Conservation (phyloP, 176 grass and related monocot genomes). For the Aegilops bicornis region DNA sequence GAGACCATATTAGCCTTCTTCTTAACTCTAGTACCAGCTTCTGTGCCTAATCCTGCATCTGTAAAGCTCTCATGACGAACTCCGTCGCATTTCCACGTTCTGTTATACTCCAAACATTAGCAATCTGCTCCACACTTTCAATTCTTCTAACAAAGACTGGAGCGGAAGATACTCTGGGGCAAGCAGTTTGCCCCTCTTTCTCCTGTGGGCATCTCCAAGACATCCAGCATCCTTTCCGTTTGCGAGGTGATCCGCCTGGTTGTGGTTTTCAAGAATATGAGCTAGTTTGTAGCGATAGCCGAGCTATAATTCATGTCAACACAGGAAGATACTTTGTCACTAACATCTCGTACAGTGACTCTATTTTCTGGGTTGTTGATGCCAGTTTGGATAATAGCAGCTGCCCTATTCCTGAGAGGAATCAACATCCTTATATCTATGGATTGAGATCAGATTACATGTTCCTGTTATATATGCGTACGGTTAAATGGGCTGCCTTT, state of each 20-base stretch:
- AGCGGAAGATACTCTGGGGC: neutral
- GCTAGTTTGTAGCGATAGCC: conserved; percentile 16
- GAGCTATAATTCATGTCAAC: conserved; percentile 33
- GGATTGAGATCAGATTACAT: neutral
- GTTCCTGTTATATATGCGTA: no score
- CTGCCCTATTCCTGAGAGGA: neutral
- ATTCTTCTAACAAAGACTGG: neutral
- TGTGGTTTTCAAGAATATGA: conserved; percentile 25
- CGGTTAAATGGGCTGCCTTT: neutral
- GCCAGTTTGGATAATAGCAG: neutral
- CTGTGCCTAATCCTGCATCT: neutral
- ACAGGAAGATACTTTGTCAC: conserved; percentile 21
- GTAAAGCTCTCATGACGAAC: conserved; percentile 5
- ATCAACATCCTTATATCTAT: neutral
- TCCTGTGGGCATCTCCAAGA: conserved; percentile 49
- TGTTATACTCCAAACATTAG: neutral
- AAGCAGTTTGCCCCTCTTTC: conserved; percentile 16
- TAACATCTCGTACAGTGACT: conserved; percentile 1
- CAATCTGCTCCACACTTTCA: neutral
- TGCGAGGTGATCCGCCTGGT: conserved; percentile 8
- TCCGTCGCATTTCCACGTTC: neutral
- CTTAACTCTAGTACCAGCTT: neutral
- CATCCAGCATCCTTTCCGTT: conserved; percentile 35
- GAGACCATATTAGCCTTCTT: neutral
- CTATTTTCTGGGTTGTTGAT: conserved; percentile 7